Percentiles rank a stretch among this genome's conserved stretches.
These are phyloP conservation scores for Capillidium rhysosporum DNA, from an alignment of 371 early-diverging fungal species.

Conservation along the genomic window DNA sequence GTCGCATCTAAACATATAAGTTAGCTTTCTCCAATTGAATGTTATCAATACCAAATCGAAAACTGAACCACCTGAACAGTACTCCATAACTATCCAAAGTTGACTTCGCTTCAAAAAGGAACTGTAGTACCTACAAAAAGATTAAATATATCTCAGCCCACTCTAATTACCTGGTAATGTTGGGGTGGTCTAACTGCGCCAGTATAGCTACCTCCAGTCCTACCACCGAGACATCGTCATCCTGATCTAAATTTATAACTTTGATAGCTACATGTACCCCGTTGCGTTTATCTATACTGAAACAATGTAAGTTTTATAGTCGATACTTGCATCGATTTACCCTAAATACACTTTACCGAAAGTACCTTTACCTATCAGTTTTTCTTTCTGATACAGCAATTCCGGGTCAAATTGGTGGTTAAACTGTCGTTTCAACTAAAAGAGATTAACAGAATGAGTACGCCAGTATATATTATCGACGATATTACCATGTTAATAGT, in stretches of 20 bases:
- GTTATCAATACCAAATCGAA: slow-evolving; percentile 47
- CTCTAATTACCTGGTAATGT: slow-evolving; percentile 55
- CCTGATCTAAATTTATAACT: slow-evolving; percentile 76
- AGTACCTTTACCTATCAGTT: slow-evolving; percentile 65
- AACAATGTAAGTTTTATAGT: background rate
- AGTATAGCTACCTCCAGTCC: slow-evolving; percentile 91
- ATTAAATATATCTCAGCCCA: slow-evolving; percentile 1
- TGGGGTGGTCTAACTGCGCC: slow-evolving; percentile 77
- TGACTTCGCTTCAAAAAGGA: slow-evolving; percentile 58
- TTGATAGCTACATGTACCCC: slow-evolving; percentile 77
- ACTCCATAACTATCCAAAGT: slow-evolving; percentile 93
- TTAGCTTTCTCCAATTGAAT: slow-evolving; percentile 44
- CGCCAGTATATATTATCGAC: too few relatives aligned
- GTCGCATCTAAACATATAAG: slow-evolving; percentile 36
- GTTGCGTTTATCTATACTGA: slow-evolving; percentile 48
- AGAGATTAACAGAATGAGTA: too few relatives aligned
- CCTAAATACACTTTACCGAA: slow-evolving; percentile 85
- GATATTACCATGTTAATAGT: too few relatives aligned
- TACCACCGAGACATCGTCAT: slow-evolving; percentile 94
- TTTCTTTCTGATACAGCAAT: slow-evolving; percentile 35
- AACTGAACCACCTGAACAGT: slow-evolving; percentile 76
- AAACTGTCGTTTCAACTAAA: too few relatives aligned
- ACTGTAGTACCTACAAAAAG: slow-evolving; percentile 42
- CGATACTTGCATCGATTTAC: slow-evolving; percentile 19
- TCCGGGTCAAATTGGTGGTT: slow-evolving; percentile 23